Conservation (phyloP, 495 filamentous ascomycete genomes). For the Aspergillus carlsbadensis region DNA sequence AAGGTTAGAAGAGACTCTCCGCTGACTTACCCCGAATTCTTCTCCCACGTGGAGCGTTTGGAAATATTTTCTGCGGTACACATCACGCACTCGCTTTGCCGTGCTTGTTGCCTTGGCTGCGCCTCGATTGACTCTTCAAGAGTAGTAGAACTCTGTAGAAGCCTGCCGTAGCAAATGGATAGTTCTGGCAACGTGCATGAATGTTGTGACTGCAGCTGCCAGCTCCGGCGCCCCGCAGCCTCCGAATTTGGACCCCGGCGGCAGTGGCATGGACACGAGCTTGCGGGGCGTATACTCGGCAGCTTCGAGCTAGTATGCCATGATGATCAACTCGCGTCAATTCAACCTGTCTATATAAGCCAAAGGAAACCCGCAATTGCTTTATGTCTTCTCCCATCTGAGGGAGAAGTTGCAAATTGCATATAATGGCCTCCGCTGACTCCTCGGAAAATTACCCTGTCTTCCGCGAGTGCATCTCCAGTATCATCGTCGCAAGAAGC, state of each 20-base stretch:
- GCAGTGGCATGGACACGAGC: too few species aligned
- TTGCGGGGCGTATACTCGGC: too few species aligned
- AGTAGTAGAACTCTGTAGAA: slow-evolving; percentile 73
- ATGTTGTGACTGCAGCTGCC: too few species aligned
- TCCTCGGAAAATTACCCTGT: slow-evolving; percentile 59
- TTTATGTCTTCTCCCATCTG: too few species aligned
- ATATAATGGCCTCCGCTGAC: slow-evolving; percentile 13
- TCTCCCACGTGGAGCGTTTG: slow-evolving; percentile 46
- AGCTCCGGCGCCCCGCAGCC: too few species aligned
- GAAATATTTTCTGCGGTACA: slow-evolving; percentile 52
- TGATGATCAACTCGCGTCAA: too few species aligned
- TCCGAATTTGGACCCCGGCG: too few species aligned
- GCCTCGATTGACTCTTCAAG: slow-evolving; percentile 31
- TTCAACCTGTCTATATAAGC: too few species aligned
- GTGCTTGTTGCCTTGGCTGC: neutral
- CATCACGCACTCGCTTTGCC: slow-evolving; percentile 15
- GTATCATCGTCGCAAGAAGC: slow-evolving; percentile 55
- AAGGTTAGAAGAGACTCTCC: slow-evolving; percentile 41
- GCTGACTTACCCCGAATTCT: slow-evolving; percentile 54
- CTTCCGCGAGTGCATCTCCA: slow-evolving; percentile 68
- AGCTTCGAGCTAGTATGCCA: too few species aligned
- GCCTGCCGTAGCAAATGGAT: slow-evolving; percentile 32
- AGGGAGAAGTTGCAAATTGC: too few species aligned
- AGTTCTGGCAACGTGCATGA: too few species aligned
- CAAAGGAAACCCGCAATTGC: too few species aligned